Evolutionary conservation across 139 green algal species (phyloP), one percentile per base, ranked within the genome.

Genomic region (Asterochloris erici): DNA sequence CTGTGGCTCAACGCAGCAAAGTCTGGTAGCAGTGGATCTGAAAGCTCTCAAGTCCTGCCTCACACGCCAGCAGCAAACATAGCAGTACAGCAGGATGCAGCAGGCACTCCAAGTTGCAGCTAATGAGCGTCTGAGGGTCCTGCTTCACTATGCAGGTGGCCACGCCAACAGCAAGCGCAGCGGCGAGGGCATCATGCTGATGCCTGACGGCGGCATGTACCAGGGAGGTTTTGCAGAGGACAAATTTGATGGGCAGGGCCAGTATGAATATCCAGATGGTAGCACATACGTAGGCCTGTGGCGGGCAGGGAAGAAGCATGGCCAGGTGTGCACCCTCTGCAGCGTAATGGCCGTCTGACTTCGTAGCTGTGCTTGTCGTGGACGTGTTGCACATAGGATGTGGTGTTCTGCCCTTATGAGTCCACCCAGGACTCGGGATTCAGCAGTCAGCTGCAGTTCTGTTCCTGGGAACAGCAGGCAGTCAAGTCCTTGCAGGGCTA

Each of bases 261-360:
- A 84, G 28, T 94, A 93, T 82, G 63, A 84, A 26, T 96, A 94
- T 84, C 88, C 90, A 15, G 92, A 94, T 81, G 89, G 89, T 81
- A 91, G 85, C 63, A 85, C 86, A 4, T 96, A 94, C 84, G 87
- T 88, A 6, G 92, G 92, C 82, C 74, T 16, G 28, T 95, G 92
- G 92, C 74, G 83, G 27, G 85, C 38, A 0, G 92, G 92, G 14
- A 78, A 84, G 73, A 93, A 93, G 79, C 84, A 94, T 76, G 92
- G 92, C 24, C 73, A 26, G 81, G 81, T 88, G 38, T 54, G 27
- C 88, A 23, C 26, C 15, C 28, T 79, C 21, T 15, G 14, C 27
- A 54, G 38, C 38, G 6, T 54, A 54, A 16, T 9, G 17, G 19
- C 19, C 6, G 66, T 21, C 66, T 26, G 19, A 71, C 66, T 71